A percentile compares a stretch with the other conserved stretches of the same genome.
Evolutionary conservation across 164 flowering plant species (phyloP).

Genomic region (Tinospora cordifolia): DNA sequence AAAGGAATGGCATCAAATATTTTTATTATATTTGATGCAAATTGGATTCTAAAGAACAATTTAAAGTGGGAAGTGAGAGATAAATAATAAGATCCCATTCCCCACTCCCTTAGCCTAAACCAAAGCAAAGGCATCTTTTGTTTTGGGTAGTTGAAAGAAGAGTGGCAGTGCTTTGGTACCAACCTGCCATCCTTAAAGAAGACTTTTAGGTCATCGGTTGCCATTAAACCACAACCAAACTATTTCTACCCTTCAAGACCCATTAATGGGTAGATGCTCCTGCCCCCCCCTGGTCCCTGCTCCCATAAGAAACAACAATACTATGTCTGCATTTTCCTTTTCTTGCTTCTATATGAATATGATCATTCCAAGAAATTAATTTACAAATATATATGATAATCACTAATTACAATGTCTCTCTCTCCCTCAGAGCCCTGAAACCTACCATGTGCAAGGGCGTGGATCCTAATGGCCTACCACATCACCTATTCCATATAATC

Average conservation of each 20-base stretch:
- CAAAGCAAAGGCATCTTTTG: not conserved
- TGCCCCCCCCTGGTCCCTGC: too few species aligned
- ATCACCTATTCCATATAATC: not conserved
- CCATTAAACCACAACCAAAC: not conserved
- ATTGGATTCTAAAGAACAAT: not conserved
- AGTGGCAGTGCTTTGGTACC: not conserved
- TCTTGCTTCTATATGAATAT: not conserved
- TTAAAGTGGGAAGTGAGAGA: not conserved
- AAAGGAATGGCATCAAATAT: too few species aligned
- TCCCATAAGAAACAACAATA: not conserved
- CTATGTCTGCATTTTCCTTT: not conserved
- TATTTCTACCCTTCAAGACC: not conserved
- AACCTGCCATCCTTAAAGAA: not conserved
- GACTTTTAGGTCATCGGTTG: not conserved
- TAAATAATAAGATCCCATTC: not conserved
- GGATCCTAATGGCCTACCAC: not conserved
- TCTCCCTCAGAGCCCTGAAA: not conserved
- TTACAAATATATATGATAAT: not conserved
- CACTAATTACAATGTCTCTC: not conserved
- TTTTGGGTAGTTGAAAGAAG: too few species aligned
- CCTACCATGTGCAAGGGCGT: conserved; percentile 1
- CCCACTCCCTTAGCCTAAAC: too few species aligned
- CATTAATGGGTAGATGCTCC: not conserved
- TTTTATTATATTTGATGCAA: too few species aligned
- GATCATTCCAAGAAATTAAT: not conserved